These are phyloP conservation scores for Apiospora marii DNA, from an alignment of 2,329 filamentous ascomycete species.

Conservation along the genomic window DNA sequence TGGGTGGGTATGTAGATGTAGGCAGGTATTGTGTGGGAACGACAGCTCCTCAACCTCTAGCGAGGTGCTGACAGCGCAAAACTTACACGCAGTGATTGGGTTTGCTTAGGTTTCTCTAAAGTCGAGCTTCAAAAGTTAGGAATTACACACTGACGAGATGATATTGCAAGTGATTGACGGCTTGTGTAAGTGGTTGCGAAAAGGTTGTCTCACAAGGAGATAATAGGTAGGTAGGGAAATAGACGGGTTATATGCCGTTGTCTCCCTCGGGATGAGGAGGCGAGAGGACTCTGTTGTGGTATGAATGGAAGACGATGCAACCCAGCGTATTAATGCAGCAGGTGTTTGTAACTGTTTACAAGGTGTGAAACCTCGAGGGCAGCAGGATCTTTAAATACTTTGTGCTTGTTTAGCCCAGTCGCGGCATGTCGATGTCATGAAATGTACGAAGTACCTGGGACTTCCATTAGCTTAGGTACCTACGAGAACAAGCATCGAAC, in stretches of 20 bases:
- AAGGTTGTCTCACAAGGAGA: not conserved
- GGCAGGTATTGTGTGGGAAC: not conserved
- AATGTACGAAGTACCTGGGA: constrained; percentile 23
- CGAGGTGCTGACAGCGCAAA: constrained; percentile 17
- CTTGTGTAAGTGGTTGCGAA: not conserved
- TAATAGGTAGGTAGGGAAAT: not conserved
- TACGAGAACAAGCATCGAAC: constrained; percentile 27
- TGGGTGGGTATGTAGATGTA: not conserved
- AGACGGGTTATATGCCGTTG: not conserved
- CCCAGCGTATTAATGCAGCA: not conserved
- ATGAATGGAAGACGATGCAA: not conserved
- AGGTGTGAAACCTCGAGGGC: constrained; percentile 21
- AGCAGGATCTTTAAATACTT: constrained; percentile 21
- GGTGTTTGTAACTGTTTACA: constrained; percentile 4
- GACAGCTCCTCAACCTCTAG: constrained; percentile 14
- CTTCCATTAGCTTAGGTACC: constrained; percentile 29
- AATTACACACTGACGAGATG: constrained; percentile 5
- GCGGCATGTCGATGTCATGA: constrained; percentile 20
- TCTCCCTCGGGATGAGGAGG: not conserved
- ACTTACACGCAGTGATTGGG: not conserved
- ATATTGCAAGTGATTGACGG: not conserved
- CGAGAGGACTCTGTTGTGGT: not conserved
- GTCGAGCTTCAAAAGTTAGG: not conserved
- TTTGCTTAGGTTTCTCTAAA: constrained; percentile 8
- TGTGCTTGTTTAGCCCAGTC: constrained; percentile 17